A percentile compares a stretch with the other conserved stretches of the same genome.
phyloP scores from a whole-genome alignment of 2,329 filamentous ascomycete species.

The Colletotrichum gloeosporioides region DNA sequence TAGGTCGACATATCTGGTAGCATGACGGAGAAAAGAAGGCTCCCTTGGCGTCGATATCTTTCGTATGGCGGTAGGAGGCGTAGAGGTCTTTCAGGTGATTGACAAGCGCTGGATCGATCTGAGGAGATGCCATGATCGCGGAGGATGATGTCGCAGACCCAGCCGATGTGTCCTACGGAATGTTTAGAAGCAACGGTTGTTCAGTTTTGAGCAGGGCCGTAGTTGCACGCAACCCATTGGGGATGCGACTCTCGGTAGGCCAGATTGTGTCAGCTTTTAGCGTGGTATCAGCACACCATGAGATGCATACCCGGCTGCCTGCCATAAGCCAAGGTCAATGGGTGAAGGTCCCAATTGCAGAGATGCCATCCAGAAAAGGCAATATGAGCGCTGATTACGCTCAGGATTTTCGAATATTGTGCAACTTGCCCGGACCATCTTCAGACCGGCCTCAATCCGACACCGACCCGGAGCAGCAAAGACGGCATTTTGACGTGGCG shows the following conservation, averaged over 20 bases:
- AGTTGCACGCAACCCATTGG: background rate
- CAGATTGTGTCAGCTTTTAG: background rate
- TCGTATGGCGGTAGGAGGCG: constrained; percentile 2
- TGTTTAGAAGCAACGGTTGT: background rate
- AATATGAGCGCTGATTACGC: background rate
- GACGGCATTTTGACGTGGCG: background rate
- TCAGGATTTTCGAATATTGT: background rate
- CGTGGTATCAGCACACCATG: background rate
- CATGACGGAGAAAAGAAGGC: background rate
- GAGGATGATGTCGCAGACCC: fast-evolving
- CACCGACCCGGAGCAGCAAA: background rate
- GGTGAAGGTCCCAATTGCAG: background rate
- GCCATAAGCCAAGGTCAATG: background rate
- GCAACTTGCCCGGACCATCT: background rate
- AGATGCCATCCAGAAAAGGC: fast-evolving
- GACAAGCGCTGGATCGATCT: background rate
- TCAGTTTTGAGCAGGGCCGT: background rate
- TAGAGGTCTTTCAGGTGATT: background rate
- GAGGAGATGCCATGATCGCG: background rate
- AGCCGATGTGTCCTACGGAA: background rate
- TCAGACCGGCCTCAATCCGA: background rate
- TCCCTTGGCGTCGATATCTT: background rate
- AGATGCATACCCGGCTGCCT: background rate
- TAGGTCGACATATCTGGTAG: constrained; percentile 27
- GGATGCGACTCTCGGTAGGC: background rate